Evolutionary conservation across 257 asterid genomes (phyloP).

Genomic region (Lavandula angustifolia): DNA sequence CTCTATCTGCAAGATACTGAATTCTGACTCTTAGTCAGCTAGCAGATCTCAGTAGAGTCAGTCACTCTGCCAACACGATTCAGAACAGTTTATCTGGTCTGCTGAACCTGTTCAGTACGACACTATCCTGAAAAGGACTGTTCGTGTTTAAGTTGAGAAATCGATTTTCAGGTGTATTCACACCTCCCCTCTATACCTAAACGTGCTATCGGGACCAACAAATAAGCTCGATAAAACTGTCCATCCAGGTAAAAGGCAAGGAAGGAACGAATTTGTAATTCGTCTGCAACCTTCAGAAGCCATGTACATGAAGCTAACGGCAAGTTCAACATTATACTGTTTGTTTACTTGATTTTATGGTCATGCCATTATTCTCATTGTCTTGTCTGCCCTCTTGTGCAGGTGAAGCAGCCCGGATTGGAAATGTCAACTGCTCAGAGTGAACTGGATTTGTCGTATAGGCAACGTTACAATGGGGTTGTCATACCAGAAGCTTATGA

Average conservation of each 20-base stretch:
- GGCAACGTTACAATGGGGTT: constrained; percentile 78
- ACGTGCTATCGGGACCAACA: no score
- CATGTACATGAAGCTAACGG: constrained; percentile 96
- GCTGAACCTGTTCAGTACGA: no score
- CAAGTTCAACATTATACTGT: constrained; percentile 34
- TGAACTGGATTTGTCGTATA: constrained; percentile 88
- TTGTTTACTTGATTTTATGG: background rate
- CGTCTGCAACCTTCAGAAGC: constrained; percentile 98
- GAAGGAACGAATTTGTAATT: constrained; percentile 92
- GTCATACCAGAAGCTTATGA: constrained; percentile 98
- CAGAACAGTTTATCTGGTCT: no score
- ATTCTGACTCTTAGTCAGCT: no score
- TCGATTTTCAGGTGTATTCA: no score
- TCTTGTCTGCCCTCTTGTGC: constrained; percentile 35
- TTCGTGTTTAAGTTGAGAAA: no score
- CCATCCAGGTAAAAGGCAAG: constrained; percentile 79
- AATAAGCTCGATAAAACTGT: constrained; percentile 29
- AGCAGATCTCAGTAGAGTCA: no score
- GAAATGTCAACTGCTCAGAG: constrained; percentile 92
- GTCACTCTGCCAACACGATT: no score
- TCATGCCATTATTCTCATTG: background rate
- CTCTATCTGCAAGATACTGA: no score
- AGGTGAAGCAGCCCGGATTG: constrained; percentile 98
- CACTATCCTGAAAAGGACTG: no score
- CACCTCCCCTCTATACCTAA: no score